Percentiles rank a stretch among this genome's conserved stretches.
Evolutionary conservation across 192 early-diverging fungal genomes (phyloP).

Genomic region (Rhizoclosmatium sp.): DNA sequence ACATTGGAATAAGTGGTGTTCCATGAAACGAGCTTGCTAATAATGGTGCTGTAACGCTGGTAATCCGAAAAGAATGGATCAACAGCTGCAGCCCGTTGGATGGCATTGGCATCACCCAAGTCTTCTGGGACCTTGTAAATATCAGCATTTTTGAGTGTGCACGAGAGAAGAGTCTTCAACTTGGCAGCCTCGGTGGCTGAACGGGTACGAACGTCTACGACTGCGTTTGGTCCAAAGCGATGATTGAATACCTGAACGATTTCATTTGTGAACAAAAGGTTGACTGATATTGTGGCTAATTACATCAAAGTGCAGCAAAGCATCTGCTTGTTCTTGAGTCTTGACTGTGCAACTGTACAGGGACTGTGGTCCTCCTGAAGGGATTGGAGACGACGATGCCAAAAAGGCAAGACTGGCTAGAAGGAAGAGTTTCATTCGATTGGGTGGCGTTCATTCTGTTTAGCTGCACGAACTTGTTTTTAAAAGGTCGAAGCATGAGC

Average conservation of each 20-base stretch:
- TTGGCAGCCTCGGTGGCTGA: background rate
- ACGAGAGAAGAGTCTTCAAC: background rate
- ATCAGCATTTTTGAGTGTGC: background rate
- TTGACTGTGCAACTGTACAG: slow-evolving; percentile 1
- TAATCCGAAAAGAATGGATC: background rate
- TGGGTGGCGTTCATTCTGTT: no score
- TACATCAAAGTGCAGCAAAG: background rate
- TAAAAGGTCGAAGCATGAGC: no score
- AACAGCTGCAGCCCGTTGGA: background rate
- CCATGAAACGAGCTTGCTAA: background rate
- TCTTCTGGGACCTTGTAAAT: background rate
- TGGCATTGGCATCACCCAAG: background rate
- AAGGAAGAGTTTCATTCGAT: no score
- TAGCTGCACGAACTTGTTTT: no score
- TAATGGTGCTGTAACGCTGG: background rate
- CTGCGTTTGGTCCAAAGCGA: background rate
- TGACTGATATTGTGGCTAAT: background rate
- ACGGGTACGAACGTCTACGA: background rate
- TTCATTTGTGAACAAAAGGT: no score
- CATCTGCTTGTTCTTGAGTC: background rate
- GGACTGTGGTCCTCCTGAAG: background rate
- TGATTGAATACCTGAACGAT: background rate
- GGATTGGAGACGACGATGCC: no score
- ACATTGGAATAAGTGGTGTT: background rate
- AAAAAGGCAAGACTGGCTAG: no score